A percentile compares a stretch with the other conserved stretches of the same genome.
phyloP scores from a whole-genome alignment of 306 rosid species.

The Citrullus amarus region DNA sequence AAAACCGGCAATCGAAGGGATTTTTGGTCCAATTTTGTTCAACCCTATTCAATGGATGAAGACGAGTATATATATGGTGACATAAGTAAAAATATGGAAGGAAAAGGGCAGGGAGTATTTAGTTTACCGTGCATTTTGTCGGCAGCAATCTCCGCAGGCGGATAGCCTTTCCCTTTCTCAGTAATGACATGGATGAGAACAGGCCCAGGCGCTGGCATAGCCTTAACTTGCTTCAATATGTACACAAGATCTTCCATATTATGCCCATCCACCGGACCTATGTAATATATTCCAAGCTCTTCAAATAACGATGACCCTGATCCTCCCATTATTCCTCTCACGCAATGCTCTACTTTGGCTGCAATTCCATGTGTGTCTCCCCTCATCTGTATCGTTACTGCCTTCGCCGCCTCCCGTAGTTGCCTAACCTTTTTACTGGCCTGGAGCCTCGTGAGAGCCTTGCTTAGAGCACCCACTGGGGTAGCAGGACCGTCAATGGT shows the following conservation, averaged over 20 bases:
- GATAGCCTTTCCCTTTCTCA: constrained; percentile 62
- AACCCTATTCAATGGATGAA: too few relatives aligned
- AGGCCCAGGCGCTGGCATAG: constrained; percentile 38
- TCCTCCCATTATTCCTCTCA: constrained; percentile 32
- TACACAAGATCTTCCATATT: constrained; percentile 36
- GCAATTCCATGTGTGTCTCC: constrained; percentile 30
- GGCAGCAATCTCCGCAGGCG: constrained; percentile 44
- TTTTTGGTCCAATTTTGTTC: too few relatives aligned
- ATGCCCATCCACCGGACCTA: constrained; percentile 65
- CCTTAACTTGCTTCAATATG: constrained; percentile 31
- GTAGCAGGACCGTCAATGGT: constrained; percentile 42
- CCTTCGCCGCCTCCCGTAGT: constrained; percentile 44
- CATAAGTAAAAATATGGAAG: too few relatives aligned
- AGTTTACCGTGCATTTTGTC: constrained; percentile 58
- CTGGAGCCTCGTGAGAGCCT: constrained; percentile 30
- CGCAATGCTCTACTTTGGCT: constrained; percentile 28
- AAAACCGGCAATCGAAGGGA: too few relatives aligned
- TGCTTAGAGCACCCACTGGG: constrained; percentile 62
- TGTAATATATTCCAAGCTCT: constrained; percentile 46
- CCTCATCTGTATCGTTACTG: constrained; percentile 33
- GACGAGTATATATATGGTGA: too few relatives aligned
- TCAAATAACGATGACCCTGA: constrained; percentile 36
- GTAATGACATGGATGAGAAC: constrained; percentile 47
- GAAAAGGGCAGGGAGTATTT: background rate
- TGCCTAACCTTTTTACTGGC: constrained; percentile 29